Evolutionary conservation across 108 stramenopile genomes (phyloP).

Genomic region (Licmophora abbreviata): DNA sequence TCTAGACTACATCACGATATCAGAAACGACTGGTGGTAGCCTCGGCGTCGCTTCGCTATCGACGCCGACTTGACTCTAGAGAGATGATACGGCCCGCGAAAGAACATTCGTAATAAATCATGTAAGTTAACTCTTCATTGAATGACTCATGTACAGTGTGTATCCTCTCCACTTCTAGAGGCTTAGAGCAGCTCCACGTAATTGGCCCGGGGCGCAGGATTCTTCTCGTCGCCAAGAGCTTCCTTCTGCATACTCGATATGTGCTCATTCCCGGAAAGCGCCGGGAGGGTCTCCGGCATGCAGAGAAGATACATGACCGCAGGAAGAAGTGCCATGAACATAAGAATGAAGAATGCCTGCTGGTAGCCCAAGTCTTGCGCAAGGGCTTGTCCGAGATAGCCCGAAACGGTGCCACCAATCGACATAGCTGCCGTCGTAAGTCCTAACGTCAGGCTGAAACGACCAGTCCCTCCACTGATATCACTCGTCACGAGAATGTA

Average conservation of each 20-base stretch:
- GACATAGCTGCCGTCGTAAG: slow-evolving; percentile 82
- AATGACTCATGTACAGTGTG: too few relatives aligned
- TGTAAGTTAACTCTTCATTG: too few relatives aligned
- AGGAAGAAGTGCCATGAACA: slow-evolving; percentile 65
- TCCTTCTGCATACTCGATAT: slow-evolving; percentile 11
- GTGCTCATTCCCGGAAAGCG: not conserved
- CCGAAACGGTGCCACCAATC: slow-evolving; percentile 86
- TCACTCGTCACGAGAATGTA: slow-evolving; percentile 87
- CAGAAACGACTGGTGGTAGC: too few relatives aligned
- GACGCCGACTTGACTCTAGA: too few relatives aligned
- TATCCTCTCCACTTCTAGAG: too few relatives aligned
- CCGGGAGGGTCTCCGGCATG: slow-evolving; percentile 81
- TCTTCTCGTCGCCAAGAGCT: not conserved
- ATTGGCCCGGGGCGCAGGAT: not conserved
- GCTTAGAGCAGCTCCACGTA: slow-evolving; percentile 7
- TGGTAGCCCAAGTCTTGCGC: slow-evolving; percentile 74
- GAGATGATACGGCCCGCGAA: too few relatives aligned
- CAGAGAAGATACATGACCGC: slow-evolving; percentile 57
- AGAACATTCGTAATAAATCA: too few relatives aligned
- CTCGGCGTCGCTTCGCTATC: too few relatives aligned
- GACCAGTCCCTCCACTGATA: slow-evolving; percentile 75
- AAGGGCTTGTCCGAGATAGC: slow-evolving; percentile 77
- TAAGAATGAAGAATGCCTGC: slow-evolving; percentile 66
- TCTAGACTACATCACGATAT: too few relatives aligned
- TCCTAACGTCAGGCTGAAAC: slow-evolving; percentile 75